Evolutionary conservation across 352 stramenopile species (phyloP).

Genomic region (Ochromonadaceae sp.): DNA sequence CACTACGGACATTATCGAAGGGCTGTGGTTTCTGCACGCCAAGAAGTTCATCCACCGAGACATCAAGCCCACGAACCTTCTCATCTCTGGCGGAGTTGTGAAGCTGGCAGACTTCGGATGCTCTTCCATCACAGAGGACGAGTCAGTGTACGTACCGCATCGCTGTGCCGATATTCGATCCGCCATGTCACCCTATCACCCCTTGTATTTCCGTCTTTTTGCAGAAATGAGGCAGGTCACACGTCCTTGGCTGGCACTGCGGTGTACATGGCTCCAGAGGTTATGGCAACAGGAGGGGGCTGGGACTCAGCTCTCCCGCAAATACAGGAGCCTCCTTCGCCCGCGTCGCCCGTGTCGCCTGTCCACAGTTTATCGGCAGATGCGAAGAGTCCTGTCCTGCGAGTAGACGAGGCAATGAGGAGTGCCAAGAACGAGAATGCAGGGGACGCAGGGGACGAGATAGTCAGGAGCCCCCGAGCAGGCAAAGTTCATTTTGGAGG

Average conservation of each 20-base stretch:
- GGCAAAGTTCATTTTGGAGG: no score
- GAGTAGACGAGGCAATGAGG: no score
- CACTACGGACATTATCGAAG: not conserved
- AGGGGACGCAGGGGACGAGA: not conserved
- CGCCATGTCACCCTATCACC: not conserved
- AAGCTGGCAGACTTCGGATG: constrained; percentile 14
- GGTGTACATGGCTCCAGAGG: not conserved
- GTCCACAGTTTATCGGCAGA: no score
- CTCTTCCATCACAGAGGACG: not conserved
- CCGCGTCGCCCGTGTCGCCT: no score
- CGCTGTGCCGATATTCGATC: no score
- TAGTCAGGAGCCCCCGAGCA: not conserved
- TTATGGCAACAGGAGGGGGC: not conserved
- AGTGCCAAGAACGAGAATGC: no score
- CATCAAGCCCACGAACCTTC: constrained; percentile 1
- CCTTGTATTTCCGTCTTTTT: not conserved
- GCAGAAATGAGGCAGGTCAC: not conserved
- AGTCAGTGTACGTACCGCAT: no score
- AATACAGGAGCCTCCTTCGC: not conserved
- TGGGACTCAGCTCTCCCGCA: not conserved
- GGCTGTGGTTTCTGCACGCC: not conserved
- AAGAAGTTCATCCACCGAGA: not conserved
- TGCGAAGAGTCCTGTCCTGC: no score
- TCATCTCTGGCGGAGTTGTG: not conserved
- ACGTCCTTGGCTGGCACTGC: not conserved